Percentiles rank a stretch among this genome's conserved stretches.
These are phyloP conservation scores for Hyaloscypha bicolor DNA, from an alignment of 495 filamentous ascomycete genomes.

Conservation along the genomic window DNA sequence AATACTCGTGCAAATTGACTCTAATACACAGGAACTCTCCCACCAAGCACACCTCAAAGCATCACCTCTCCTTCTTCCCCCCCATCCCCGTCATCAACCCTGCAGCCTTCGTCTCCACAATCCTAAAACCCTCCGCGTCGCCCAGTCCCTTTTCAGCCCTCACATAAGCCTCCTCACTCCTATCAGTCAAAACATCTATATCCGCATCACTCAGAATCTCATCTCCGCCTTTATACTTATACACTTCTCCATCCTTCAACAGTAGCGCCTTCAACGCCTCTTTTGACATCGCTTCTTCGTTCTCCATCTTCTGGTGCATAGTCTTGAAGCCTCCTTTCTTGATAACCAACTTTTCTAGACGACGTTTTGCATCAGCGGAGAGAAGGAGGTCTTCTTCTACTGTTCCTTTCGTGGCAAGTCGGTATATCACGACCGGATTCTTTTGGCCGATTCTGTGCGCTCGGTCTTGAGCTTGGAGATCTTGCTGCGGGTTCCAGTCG, in stretches of 20 bases:
- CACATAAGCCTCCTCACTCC: slow-evolving; percentile 83
- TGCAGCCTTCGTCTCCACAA: slow-evolving; percentile 64
- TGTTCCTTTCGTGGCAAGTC: slow-evolving; percentile 89
- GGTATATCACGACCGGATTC: slow-evolving; percentile 90
- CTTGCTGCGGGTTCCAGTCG: slow-evolving; percentile 98
- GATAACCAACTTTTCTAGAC: slow-evolving; percentile 92
- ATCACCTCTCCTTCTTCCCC: not conserved
- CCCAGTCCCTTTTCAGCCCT: slow-evolving; percentile 74
- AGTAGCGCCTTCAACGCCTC: slow-evolving; percentile 62
- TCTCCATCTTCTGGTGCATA: slow-evolving; percentile 59
- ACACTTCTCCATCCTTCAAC: slow-evolving; percentile 66
- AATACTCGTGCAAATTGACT: too few relatives aligned
- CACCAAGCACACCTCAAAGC: too few relatives aligned
- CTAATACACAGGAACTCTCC: too few relatives aligned
- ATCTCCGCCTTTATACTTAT: slow-evolving; percentile 54
- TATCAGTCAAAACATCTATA: slow-evolving; percentile 76
- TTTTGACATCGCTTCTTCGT: slow-evolving; percentile 55
- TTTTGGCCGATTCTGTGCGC: slow-evolving; percentile 95
- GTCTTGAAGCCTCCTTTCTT: slow-evolving; percentile 79
- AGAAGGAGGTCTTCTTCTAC: slow-evolving; percentile 88
- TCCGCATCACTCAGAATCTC: slow-evolving; percentile 76
- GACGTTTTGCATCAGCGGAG: slow-evolving; percentile 89
- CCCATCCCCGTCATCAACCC: slow-evolving; percentile 30
- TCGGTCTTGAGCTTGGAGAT: slow-evolving; percentile 94
- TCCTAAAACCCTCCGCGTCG: slow-evolving; percentile 63